Conservation (phyloP, 345 rosid species). For the Melaleuca alternifolia region DNA sequence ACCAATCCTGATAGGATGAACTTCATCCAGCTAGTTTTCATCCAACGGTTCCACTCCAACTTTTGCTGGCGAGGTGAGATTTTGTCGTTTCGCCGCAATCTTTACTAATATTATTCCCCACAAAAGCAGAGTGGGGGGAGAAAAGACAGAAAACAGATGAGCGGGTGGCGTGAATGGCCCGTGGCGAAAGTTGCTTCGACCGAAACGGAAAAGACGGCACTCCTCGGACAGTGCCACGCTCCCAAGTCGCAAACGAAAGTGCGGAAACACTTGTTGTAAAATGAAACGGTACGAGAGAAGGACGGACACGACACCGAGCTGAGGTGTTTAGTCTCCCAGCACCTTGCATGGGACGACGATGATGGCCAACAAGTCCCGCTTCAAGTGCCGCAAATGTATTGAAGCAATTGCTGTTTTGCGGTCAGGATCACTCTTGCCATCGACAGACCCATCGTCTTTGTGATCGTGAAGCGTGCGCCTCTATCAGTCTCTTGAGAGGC, state of each 20-base stretch:
- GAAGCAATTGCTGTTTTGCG: background rate
- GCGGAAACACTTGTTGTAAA: too few species aligned
- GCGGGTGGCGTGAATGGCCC: background rate
- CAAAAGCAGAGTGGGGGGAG: background rate
- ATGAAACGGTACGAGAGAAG: too few species aligned
- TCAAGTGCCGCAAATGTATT: background rate
- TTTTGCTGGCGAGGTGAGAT: background rate
- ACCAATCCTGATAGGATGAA: background rate
- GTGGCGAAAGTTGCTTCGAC: background rate
- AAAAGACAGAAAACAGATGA: background rate
- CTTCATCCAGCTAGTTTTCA: background rate
- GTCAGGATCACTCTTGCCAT: background rate
- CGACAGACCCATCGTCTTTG: background rate
- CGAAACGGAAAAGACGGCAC: background rate
- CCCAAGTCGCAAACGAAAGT: too few species aligned
- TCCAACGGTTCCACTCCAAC: background rate
- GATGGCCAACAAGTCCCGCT: background rate
- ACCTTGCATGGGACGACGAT: background rate
- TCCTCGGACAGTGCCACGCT: background rate
- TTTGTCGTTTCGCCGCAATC: background rate
- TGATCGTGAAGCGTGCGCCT: background rate
- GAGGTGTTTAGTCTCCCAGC: background rate
- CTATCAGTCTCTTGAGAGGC: background rate
- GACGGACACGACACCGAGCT: too few species aligned
- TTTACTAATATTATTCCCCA: background rate